These are phyloP conservation scores for Leptodermis oblonga DNA, from an alignment of 257 asterid genomes.

Conservation along the genomic window DNA sequence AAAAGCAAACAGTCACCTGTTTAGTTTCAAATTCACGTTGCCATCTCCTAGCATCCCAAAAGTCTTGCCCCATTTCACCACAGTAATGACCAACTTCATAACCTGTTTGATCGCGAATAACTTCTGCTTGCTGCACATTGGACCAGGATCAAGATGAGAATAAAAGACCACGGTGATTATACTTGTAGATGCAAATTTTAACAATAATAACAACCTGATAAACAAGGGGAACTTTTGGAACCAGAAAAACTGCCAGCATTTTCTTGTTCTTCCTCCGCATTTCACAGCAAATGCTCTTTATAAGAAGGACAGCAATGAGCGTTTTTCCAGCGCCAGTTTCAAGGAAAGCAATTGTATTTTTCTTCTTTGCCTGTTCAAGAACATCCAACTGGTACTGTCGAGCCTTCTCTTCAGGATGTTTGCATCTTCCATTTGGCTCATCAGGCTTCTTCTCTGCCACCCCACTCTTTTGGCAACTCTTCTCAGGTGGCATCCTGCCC, in stretches of 20 bases:
- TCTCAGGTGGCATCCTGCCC: slow-evolving; percentile 40
- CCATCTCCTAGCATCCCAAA: slow-evolving; percentile 99
- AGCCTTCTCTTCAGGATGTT: slow-evolving; percentile 76
- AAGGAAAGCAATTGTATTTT: slow-evolving; percentile 90
- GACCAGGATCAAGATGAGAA: slow-evolving; percentile 1
- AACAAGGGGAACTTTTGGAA: slow-evolving; percentile 98
- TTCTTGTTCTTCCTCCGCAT: slow-evolving; percentile 66
- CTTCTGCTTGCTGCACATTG: slow-evolving; percentile 91
- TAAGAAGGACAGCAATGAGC: slow-evolving; percentile 86
- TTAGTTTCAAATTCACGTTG: slow-evolving; percentile 91
- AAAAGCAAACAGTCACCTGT: slow-evolving; percentile 48
- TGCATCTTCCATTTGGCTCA: slow-evolving; percentile 37
- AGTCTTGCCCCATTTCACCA: slow-evolving; percentile 99
- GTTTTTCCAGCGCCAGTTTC: slow-evolving; percentile 99
- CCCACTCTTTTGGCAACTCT: slow-evolving; percentile 29
- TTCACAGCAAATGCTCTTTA: slow-evolving; percentile 66
- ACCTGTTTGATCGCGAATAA: slow-evolving; percentile 85
- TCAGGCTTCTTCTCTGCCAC: slow-evolving; percentile 44
- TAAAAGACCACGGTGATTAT: background rate
- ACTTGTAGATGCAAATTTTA: background rate
- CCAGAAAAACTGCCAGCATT: slow-evolving; percentile 90
- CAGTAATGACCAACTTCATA: slow-evolving; percentile 96
- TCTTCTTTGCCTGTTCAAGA: slow-evolving; percentile 89
- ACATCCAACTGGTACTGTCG: slow-evolving; percentile 98
- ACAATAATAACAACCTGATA: slow-evolving; percentile 61